Conservation (phyloP, 2,329 filamentous ascomycete genomes). For the Cytospora schulzeri region DNA sequence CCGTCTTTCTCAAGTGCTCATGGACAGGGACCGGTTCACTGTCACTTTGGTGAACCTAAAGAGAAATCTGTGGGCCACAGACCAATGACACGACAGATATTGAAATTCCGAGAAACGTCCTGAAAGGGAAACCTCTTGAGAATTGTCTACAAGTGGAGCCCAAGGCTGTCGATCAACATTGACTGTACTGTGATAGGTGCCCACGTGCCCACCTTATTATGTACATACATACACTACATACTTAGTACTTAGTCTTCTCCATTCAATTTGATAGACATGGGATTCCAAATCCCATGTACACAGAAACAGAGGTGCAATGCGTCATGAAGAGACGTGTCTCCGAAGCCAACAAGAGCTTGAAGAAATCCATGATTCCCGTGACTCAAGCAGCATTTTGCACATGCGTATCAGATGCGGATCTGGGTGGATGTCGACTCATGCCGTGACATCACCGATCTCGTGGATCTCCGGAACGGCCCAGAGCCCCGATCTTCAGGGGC, state of each 20-base stretch:
- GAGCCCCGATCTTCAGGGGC: background rate
- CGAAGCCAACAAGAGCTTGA: background rate
- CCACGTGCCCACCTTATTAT: too few relatives aligned
- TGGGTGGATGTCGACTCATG: background rate
- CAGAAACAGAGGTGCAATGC: too few relatives aligned
- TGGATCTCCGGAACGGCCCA: slow-evolving; percentile 1
- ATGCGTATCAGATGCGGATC: background rate
- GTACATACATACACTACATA: too few relatives aligned
- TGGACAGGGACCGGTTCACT: slow-evolving; percentile 8
- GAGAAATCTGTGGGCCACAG: slow-evolving; percentile 11
- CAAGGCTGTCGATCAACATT: background rate
- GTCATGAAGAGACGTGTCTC: too few relatives aligned
- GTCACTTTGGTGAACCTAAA: slow-evolving; percentile 7
- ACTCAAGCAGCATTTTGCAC: background rate
- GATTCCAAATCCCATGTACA: background rate
- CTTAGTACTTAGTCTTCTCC: too few relatives aligned
- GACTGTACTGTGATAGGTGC: background rate
- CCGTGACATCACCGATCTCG: background rate
- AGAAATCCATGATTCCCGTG: background rate
- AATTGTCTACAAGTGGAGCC: slow-evolving; percentile 3
- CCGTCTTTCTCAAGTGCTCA: slow-evolving; percentile 29
- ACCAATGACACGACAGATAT: slow-evolving; percentile 14
- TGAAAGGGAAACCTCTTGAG: slow-evolving; percentile 6
- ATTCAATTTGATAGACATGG: background rate
- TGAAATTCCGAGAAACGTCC: slow-evolving; percentile 9